phyloP scores from a whole-genome alignment of 441 rosid species.

The Macaranga tanarius region DNA sequence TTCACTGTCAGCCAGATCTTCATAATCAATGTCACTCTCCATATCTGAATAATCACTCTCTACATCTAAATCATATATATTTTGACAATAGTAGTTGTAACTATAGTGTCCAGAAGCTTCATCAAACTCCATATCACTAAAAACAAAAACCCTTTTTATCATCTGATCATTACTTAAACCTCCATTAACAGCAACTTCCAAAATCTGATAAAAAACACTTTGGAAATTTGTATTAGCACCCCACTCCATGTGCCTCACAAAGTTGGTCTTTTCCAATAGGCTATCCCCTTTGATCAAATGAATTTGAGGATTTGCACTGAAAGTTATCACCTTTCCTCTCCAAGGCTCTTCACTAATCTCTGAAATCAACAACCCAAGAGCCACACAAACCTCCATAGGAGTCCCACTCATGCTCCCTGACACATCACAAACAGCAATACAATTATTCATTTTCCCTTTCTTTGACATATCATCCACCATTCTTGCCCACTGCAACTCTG shows the following conservation, averaged over 20 bases:
- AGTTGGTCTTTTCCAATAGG: background rate
- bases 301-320: conserved; percentile 6
- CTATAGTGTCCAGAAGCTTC: background rate
- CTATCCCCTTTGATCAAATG: background rate
- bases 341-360: conserved; percentile 21
- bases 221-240: background rate
- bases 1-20: too few species aligned
- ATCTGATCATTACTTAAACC: conserved; percentile 3
- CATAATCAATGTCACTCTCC: too few species aligned
- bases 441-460: conserved; percentile 4
- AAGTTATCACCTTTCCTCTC: conserved; percentile 20
- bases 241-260: conserved; percentile 7
- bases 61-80: too few species aligned
- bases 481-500: conserved; percentile 5
- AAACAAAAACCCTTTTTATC: conserved; percentile 16
- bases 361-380: conserved; percentile 8
- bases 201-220: conserved; percentile 14
- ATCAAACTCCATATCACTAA: conserved; percentile 18
- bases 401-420: conserved; percentile 6
- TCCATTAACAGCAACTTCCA: background rate
- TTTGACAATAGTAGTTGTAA: too few species aligned
- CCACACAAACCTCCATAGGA: conserved; percentile 11
- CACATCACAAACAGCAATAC: conserved; percentile 17
- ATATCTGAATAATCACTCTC: too few species aligned
- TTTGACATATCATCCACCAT: background rate